Conservation (phyloP, 73 alveolate species). For the Effrenium voratum region DNA sequence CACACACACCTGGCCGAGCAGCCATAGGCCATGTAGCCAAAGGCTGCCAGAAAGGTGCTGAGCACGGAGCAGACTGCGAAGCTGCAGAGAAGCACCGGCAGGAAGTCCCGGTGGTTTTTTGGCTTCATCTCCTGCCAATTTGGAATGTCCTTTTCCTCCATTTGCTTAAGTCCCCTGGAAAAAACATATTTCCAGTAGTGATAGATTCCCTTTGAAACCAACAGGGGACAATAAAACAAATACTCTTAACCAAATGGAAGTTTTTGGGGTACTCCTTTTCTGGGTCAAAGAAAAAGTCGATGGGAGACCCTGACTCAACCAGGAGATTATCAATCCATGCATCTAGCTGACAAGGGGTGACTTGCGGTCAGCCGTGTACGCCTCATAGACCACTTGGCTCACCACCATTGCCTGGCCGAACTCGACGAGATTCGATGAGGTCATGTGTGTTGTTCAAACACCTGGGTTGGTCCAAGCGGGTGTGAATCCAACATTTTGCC, state of each 20-base stretch:
- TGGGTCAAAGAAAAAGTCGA: too few relatives aligned
- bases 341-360: too few relatives aligned
- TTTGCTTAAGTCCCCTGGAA: not conserved
- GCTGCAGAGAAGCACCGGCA: not conserved
- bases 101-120: not conserved
- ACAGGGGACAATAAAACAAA: not conserved
- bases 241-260: too few relatives aligned
- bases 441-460: too few relatives aligned
- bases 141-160: not conserved
- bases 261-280: too few relatives aligned
- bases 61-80: not conserved
- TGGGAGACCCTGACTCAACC: too few relatives aligned
- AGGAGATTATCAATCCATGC: too few relatives aligned
- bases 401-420: not conserved
- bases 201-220: not conserved
- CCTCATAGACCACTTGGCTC: constrained; percentile 22
- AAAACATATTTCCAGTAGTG: too few relatives aligned
- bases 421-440: not conserved
- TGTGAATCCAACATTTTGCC: too few relatives aligned
- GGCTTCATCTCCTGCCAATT: not conserved
- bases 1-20: not conserved
- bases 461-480: too few relatives aligned
- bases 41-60: constrained; percentile 9
- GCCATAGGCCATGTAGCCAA: constrained; percentile 11
- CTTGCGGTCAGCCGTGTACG: not conserved